Evolutionary conservation across 257 asterid species (phyloP), one percentile per base, ranked within the genome.

Genomic region (Plantago major): DNA sequence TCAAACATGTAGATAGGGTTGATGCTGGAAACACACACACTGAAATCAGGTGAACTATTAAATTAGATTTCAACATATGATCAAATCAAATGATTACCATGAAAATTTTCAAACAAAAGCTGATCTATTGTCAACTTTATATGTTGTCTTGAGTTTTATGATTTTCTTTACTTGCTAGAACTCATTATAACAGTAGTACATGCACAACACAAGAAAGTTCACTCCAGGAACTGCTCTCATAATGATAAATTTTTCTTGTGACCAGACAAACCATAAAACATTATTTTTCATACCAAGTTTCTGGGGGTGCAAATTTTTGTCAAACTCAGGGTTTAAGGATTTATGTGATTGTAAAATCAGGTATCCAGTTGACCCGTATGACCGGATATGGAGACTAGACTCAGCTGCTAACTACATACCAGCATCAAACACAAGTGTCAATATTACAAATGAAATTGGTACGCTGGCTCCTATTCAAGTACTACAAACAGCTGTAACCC

Each of bases 1-100:
- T 83, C 72, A 83, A 76, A 61, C 78, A 80, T 53, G 75, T 78
- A 13, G 76, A 80, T 26, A 76, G 90, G 63, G 82, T 72, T 17
- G 78, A 80, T 42, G 62, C 78, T 6, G 85, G 85, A 42, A 78
- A 70, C 60, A 46, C 5, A 63, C 76, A 11, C 22, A 66, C 60
- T 12, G 67, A 78, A 42, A 70, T 72, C 81, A 78, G 90, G 90
- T 83, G 80, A 38, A 61, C 16, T 62, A 42, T 48, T 50, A 52
- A 16, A 52, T 52, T 15, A 57, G 63, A 51, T 13, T 11, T 15
- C 45, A 33, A 17, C 33, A 7, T 28, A 10, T 28, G 12, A 33
- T 52, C 26, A 22, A 12, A 37, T 52, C 28, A 2, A 19, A 28
- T 50, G 11, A 52, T 22, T 18, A 52, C 58, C 12, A 52, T 7